These are phyloP conservation scores for Fusarium proliferatum DNA, from an alignment of 2,329 filamentous ascomycete species.

Conservation along the genomic window DNA sequence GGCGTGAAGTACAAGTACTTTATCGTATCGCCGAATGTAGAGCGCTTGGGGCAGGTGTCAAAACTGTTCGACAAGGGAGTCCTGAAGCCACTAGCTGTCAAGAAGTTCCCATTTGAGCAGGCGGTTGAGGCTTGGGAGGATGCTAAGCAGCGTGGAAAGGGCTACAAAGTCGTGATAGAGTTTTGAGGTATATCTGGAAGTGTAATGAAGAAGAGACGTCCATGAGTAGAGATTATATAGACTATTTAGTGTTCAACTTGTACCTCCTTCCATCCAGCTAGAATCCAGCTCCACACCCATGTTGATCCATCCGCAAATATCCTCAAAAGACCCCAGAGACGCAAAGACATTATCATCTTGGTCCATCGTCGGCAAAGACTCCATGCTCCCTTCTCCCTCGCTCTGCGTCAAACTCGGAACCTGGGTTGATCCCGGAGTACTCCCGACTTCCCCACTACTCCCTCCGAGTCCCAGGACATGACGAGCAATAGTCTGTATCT, in stretches of 20 bases:
- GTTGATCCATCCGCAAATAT: conserved; percentile 10
- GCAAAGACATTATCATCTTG: not conserved
- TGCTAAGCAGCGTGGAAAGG: conserved; percentile 5
- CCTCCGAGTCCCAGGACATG: conserved; percentile 17
- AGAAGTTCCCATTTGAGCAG: not conserved
- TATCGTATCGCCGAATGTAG: not conserved
- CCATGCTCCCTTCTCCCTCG: not conserved
- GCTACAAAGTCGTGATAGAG: conserved; percentile 5
- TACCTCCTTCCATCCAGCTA: not conserved
- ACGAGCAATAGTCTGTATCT: conserved; percentile 35
- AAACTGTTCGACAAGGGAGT: not conserved
- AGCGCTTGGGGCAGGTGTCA: not conserved
- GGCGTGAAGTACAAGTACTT: conserved; percentile 47
- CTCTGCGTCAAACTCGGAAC: conserved; percentile 4
- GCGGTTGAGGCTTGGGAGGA: conserved; percentile 7
- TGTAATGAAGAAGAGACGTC: fast-evolving
- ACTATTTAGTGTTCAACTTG: not conserved
- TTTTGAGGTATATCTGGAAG: not conserved
- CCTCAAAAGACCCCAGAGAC: conserved; percentile 10
- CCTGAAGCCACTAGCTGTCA: conserved; percentile 7
- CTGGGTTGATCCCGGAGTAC: not conserved
- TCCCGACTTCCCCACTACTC: not conserved
- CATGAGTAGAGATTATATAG: too few species aligned
- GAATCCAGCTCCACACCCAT: not conserved
- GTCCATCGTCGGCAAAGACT: not conserved